A percentile compares a stretch with the other conserved stretches of the same genome.
These are phyloP conservation scores for Aspergillus clavatus DNA, from an alignment of 2,329 filamentous ascomycete species.

Conservation along the genomic window DNA sequence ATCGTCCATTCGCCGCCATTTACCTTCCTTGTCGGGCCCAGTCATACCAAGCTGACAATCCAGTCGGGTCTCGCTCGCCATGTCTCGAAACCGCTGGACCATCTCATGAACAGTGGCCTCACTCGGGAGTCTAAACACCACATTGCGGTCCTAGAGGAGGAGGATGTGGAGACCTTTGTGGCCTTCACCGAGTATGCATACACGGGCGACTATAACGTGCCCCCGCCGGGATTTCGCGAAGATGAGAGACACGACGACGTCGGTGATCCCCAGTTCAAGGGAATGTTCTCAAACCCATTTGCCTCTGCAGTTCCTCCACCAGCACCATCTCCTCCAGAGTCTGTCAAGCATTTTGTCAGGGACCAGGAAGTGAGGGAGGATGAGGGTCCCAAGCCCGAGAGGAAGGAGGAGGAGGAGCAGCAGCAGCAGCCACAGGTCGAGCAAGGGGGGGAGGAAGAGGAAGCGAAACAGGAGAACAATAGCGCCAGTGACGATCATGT, in stretches of 20 bases:
- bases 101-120: constrained; percentile 44
- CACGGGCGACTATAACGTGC: constrained; percentile 44
- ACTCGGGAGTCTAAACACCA: constrained; percentile 43
- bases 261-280: constrained; percentile 13
- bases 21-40: constrained; percentile 44
- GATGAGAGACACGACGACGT: constrained; percentile 14
- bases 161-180: constrained; percentile 47
- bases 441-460: neutral
- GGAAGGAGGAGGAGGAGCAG: constrained; percentile 1
- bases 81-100: constrained; percentile 41
- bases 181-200: constrained; percentile 49
- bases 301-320: constrained; percentile 25
- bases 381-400: constrained; percentile 8
- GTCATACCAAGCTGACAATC: constrained; percentile 44
- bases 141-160: constrained; percentile 42
- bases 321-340: constrained; percentile 28
- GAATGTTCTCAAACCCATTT: constrained; percentile 18
- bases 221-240: constrained; percentile 20
- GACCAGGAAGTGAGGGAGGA: neutral
- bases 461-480: neutral
- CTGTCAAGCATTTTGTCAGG: neutral
- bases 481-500: neutral
- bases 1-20: constrained; percentile 43
- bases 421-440: neutral
- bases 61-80: constrained; percentile 43